Evolutionary conservation across 2,329 filamentous ascomycete species (phyloP).

Genomic region (Exophiala xenobiotica): DNA sequence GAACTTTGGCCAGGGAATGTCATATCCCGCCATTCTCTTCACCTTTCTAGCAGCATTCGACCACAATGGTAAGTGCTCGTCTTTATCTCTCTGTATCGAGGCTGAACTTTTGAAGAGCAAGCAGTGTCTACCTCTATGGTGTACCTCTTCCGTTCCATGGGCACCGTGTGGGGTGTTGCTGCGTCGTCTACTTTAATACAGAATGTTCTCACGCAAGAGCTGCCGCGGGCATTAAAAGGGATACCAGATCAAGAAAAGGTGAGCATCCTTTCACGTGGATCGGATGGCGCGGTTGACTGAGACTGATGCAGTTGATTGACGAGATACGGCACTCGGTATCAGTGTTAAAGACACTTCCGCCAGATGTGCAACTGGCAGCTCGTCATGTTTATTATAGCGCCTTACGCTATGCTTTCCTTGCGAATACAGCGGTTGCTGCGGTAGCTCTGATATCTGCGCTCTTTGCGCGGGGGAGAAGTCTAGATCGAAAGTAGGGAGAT

Average conservation of each 20-base stretch:
- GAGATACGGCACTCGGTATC: conserved; percentile 62
- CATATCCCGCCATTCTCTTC: conserved; percentile 55
- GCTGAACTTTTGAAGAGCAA: conserved; percentile 49
- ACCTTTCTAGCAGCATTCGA: conserved; percentile 63
- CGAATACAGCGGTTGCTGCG: conserved; percentile 53
- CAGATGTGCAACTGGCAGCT: conserved; percentile 57
- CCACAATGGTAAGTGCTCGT: conserved; percentile 52
- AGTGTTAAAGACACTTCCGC: conserved; percentile 54
- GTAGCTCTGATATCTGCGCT: conserved; percentile 51
- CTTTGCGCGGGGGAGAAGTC: conserved; percentile 41
- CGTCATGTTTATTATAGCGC: conserved; percentile 61
- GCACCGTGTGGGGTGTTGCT: conserved; percentile 64
- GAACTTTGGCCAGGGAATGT: conserved; percentile 49
- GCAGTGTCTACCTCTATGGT: conserved; percentile 63
- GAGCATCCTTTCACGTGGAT: conserved; percentile 33
- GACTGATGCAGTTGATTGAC: conserved; percentile 54
- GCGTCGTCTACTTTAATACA: conserved; percentile 63
- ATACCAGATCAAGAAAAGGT: conserved; percentile 60
- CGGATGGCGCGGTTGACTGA: neutral
- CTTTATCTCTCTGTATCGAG: neutral
- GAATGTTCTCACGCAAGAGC: conserved; percentile 56
- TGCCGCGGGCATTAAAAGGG: conserved; percentile 55
- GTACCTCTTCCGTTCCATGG: conserved; percentile 63
- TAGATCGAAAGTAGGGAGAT: conserved; percentile 5
- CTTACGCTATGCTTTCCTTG: conserved; percentile 56